Percentiles rank a stretch among this genome's conserved stretches.
phyloP scores from a whole-genome alignment of 176 grass and related monocot species.

The Hsuehochloa calcarea region DNA sequence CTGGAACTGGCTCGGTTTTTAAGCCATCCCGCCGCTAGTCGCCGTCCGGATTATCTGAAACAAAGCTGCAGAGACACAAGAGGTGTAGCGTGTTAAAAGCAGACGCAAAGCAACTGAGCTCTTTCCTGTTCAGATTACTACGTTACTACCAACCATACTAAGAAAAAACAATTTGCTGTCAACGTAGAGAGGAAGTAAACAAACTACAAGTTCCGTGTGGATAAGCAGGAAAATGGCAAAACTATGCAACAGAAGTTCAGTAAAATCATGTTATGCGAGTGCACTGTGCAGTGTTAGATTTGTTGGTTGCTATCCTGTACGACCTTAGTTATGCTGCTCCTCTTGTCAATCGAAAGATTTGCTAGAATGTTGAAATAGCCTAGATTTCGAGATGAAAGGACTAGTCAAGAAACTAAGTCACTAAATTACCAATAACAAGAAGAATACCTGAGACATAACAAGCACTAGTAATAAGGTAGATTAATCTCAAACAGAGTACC shows the following conservation, averaged over 20 bases:
- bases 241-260: background rate
- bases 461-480: background rate
- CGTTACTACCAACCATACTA: background rate
- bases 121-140: background rate
- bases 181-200: background rate
- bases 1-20: background rate
- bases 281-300: background rate
- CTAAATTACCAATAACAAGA: background rate
- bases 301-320: background rate
- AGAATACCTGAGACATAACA: background rate
- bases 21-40: slow-evolving; percentile 47
- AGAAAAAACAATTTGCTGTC: background rate
- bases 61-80: slow-evolving; percentile 39
- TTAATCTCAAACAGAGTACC: background rate
- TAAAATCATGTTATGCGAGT: background rate
- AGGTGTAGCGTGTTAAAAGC: background rate
- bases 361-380: background rate
- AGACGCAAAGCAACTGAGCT: background rate
- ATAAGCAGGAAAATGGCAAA: background rate
- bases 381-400: background rate
- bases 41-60: slow-evolving; percentile 68
- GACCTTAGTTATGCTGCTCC: background rate
- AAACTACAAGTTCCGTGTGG: background rate
- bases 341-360: background rate
- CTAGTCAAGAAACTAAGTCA: background rate